Conservation (phyloP, 2,329 filamentous ascomycete species). For the Talaromyces sp. region DNA sequence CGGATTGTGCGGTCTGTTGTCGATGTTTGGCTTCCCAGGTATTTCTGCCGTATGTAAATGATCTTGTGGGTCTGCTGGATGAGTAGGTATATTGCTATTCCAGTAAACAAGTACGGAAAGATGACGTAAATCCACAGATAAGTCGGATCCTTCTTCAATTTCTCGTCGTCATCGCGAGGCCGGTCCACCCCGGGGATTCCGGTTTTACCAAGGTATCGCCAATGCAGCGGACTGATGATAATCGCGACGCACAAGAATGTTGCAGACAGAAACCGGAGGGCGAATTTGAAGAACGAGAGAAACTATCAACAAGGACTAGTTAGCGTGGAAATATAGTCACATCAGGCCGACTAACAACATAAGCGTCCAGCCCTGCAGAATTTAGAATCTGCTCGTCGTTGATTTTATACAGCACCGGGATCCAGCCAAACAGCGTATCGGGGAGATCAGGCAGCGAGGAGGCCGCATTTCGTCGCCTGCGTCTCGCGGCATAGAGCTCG, state of each 20-base stretch:
- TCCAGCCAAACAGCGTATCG: conserved; percentile 87
- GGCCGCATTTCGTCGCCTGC: conserved; percentile 64
- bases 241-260: conserved; percentile 76
- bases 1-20: conserved; percentile 92
- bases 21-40: conserved; percentile 89
- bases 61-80: conserved; percentile 78
- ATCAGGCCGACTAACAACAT: conserved; percentile 59
- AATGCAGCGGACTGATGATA: conserved; percentile 82
- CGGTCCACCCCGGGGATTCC: conserved; percentile 34
- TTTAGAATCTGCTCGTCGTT: conserved; percentile 84
- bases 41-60: conserved; percentile 80
- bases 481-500: conserved; percentile 81
- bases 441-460: conserved; percentile 71
- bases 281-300: conserved; percentile 92
- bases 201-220: conserved; percentile 52
- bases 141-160: conserved; percentile 32
- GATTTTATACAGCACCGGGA: conserved; percentile 75
- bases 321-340: background rate
- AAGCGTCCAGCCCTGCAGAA: conserved; percentile 89
- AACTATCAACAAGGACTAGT: conserved; percentile 50
- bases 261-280: conserved; percentile 72
- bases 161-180: conserved; percentile 25
- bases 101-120: conserved; percentile 93
- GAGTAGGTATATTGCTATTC: conserved; percentile 74
- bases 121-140: conserved; percentile 90